Evolutionary conservation across 441 rosid species (phyloP).

Genomic region (Gossypium davidsonii): DNA sequence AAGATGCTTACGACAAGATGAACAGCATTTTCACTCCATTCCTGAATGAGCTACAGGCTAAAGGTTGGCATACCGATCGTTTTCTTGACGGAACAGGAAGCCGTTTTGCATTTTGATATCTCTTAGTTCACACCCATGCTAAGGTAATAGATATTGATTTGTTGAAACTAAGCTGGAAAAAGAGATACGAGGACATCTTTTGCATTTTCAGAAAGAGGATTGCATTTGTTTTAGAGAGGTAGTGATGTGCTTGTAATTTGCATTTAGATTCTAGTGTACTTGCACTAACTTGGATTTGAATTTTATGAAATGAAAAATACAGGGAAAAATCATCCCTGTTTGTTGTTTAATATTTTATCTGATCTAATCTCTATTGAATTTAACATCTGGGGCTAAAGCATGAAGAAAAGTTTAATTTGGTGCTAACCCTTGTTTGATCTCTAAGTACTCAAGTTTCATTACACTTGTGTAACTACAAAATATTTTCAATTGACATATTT

Average conservation of each 20-base stretch:
- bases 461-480: not conserved
- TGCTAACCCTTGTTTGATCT: not conserved
- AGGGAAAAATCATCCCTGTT: not conserved
- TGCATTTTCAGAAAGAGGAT: not conserved
- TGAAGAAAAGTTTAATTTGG: not conserved
- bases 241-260: not conserved
- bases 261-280: not conserved
- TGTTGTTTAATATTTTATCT: not conserved
- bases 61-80: slow-evolving; percentile 93
- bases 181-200: not conserved
- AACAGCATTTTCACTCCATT: slow-evolving; percentile 43
- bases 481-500: not conserved
- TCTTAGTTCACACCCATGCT: not conserved
- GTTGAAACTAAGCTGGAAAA: not conserved
- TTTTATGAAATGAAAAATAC: not conserved
- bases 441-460: not conserved
- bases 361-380: not conserved
- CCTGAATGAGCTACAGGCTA: slow-evolving; percentile 52
- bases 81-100: slow-evolving; percentile 80
- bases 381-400: not conserved
- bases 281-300: not conserved
- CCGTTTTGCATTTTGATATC: slow-evolving; percentile 53
- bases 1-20: slow-evolving; percentile 66
- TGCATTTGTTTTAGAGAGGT: not conserved
- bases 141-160: not conserved